phyloP scores from a whole-genome alignment of 176 grass and related monocot genomes.

The Cenchrus purpureus region DNA sequence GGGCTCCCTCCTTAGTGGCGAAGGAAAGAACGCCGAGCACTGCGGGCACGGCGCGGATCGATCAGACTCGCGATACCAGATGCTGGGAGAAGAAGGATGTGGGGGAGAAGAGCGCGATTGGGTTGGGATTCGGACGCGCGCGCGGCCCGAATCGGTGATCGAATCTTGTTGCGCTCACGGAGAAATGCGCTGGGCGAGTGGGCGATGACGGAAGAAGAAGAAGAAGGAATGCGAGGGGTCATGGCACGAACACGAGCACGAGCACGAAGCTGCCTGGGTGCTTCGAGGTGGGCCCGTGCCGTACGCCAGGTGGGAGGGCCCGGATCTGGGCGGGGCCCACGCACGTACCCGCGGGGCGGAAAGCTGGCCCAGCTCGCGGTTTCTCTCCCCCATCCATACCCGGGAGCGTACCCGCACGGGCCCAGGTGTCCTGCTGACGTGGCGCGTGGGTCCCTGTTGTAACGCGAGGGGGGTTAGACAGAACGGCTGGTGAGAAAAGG shows the following conservation, averaged over 20 bases:
- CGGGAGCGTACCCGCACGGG: neutral
- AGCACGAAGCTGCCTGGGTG: conserved; percentile 38
- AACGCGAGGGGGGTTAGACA: neutral
- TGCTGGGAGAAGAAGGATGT: neutral
- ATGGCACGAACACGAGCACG: conserved; percentile 2
- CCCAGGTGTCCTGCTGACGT: neutral
- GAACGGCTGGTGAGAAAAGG: neutral
- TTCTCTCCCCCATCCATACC: neutral
- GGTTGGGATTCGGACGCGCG: conserved; percentile 1
- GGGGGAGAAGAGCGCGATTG: neutral
- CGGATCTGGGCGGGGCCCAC: conserved; percentile 19
- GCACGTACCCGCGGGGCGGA: neutral
- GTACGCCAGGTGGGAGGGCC: conserved; percentile 24
- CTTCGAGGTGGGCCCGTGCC: conserved; percentile 18
- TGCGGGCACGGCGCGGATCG: neutral
- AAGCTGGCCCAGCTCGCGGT: neutral
- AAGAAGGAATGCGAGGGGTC: neutral
- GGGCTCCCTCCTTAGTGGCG: neutral
- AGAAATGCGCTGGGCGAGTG: neutral
- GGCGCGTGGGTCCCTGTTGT: neutral
- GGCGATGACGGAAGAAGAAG: neutral
- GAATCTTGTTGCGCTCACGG: neutral
- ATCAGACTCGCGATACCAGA: neutral
- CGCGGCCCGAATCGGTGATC: neutral
- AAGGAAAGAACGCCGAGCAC: neutral